Conservation (phyloP, 1,284 basidiomycete species). For the Anthracocystis panici-leucophaei region DNA sequence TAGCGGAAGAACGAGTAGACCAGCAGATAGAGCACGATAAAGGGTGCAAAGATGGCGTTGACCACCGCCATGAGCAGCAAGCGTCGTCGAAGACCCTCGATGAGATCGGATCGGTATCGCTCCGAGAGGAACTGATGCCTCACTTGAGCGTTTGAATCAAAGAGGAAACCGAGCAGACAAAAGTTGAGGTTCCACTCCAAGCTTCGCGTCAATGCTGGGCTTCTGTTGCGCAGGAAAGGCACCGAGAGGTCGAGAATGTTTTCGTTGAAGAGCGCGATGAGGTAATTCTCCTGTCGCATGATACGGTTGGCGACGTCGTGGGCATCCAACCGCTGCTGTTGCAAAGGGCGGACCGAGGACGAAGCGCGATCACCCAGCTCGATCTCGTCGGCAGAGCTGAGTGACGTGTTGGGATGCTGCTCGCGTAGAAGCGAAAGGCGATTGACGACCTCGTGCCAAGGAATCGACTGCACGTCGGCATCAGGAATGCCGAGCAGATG, state of each 20-base stretch:
- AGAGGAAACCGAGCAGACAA: constrained; percentile 92
- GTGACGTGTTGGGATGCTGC: constrained; percentile 57
- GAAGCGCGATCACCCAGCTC: constrained; percentile 34
- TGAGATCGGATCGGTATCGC: constrained; percentile 80
- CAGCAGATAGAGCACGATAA: constrained; percentile 94
- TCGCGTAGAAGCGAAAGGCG: constrained; percentile 74
- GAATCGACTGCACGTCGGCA: constrained; percentile 93
- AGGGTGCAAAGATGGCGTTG: constrained; percentile 93
- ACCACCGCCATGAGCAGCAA: constrained; percentile 96
- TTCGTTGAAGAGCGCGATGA: constrained; percentile 97
- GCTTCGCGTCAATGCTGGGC: constrained; percentile 83
- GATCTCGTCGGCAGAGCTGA: constrained; percentile 71
- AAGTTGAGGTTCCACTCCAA: constrained; percentile 96
- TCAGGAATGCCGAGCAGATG: constrained; percentile 75
- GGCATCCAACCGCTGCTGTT: constrained; percentile 75
- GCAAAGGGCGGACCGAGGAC: constrained; percentile 45
- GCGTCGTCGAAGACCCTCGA: constrained; percentile 83
- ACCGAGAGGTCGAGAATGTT: constrained; percentile 87
- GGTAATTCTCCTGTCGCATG: constrained; percentile 96
- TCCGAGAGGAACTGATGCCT: constrained; percentile 89
- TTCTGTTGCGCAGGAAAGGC: constrained; percentile 72
- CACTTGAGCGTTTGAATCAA: constrained; percentile 87
- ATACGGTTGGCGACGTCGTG: constrained; percentile 97
- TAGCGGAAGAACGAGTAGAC: constrained; percentile 99
- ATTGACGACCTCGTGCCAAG: constrained; percentile 93